Conservation (phyloP, 495 filamentous ascomycete genomes). For the Penicillium nucicola region DNA sequence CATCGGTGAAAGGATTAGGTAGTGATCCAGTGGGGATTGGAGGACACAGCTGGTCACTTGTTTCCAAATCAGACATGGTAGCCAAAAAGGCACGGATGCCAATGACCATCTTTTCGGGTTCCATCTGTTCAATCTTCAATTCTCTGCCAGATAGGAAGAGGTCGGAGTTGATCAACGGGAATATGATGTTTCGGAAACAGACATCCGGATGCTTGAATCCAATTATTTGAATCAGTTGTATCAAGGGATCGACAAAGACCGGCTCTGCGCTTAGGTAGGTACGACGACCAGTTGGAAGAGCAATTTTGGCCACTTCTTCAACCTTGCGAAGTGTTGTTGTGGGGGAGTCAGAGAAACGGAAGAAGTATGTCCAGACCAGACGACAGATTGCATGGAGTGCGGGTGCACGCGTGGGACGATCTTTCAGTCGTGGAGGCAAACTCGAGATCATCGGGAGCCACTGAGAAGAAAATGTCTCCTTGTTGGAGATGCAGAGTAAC, state of each 20-base stretch:
- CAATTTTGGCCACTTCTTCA: slow-evolving; percentile 79
- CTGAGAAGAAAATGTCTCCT: slow-evolving; percentile 76
- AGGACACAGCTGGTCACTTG: slow-evolving; percentile 70
- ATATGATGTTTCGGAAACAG: slow-evolving; percentile 88
- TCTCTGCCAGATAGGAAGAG: slow-evolving; percentile 73
- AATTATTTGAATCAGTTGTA: slow-evolving; percentile 92
- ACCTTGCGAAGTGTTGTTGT: slow-evolving; percentile 71
- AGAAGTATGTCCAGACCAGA: slow-evolving; percentile 95
- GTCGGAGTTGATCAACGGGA: slow-evolving; percentile 91
- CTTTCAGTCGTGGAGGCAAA: slow-evolving; percentile 75
- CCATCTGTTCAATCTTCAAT: slow-evolving; percentile 85
- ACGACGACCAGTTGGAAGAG: slow-evolving; percentile 74
- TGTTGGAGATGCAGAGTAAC: slow-evolving; percentile 80
- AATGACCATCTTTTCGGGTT: slow-evolving; percentile 93
- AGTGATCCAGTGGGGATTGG: slow-evolving; percentile 67
- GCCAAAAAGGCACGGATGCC: slow-evolving; percentile 89
- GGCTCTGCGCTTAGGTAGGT: slow-evolving; percentile 77
- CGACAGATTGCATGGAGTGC: slow-evolving; percentile 87
- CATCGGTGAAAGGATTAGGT: slow-evolving; percentile 42
- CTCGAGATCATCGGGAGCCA: slow-evolving; percentile 79
- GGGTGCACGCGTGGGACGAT: slow-evolving; percentile 72
- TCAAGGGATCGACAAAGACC: slow-evolving; percentile 78
- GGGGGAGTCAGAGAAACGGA: slow-evolving; percentile 70
- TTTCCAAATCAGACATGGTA: slow-evolving; percentile 93
- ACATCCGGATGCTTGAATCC: slow-evolving; percentile 91